Base-by-base conservation (phyloP, 129 eudicot genomes). In the Glebionis coronaria region DNA sequence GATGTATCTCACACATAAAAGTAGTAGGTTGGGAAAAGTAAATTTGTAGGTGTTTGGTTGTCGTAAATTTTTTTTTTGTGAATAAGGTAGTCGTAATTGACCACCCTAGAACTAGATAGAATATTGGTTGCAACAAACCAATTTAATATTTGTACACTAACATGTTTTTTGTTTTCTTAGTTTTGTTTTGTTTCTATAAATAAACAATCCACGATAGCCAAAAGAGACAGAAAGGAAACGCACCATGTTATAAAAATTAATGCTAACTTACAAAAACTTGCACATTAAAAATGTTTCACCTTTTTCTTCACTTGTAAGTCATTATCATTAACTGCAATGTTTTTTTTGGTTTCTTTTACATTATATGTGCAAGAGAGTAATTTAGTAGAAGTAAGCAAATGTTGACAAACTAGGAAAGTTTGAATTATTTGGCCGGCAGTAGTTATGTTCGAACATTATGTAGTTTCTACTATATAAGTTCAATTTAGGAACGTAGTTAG, bases 281-380 rank as follows among this genome's bases (percentile, higher is more conserved):
- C 29, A 29, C 16, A 14, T 42, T 27, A 16, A 29, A 29, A 59
- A 14, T 28, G 15, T 44, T 59, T 28, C 35, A 38, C 47, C 3
- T 38, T 61, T 15, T 15, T 35, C 8, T 15, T n/a, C 66, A 35
- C 16, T 31, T 46, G 29, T 16, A 12, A 7, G 49, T 61, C 66
- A 16, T 61, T 44, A 63, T 63, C 15, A 63, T 40, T 20, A 63
- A 63, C 35, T 12, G 67, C 52, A 40, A 21, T 45, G 67, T 20
- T 62, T 15, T 18, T 61, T 62, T 62, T 4, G 10, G 29, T 23
- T 23, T 23, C 2, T 35, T 35, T 35, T 35, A 35, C 42, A 6
- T 31, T 31, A 3, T 28, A 28, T 28, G 35, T 28, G 8, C 40
- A 5, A 31, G 5, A 31, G 5, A 31, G 8, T 6, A 4, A 35